Percentiles rank a stretch among this genome's conserved stretches.
Evolutionary conservation across 768 basidiomycete species (phyloP).

Genomic region (Exidia glandulosa): DNA sequence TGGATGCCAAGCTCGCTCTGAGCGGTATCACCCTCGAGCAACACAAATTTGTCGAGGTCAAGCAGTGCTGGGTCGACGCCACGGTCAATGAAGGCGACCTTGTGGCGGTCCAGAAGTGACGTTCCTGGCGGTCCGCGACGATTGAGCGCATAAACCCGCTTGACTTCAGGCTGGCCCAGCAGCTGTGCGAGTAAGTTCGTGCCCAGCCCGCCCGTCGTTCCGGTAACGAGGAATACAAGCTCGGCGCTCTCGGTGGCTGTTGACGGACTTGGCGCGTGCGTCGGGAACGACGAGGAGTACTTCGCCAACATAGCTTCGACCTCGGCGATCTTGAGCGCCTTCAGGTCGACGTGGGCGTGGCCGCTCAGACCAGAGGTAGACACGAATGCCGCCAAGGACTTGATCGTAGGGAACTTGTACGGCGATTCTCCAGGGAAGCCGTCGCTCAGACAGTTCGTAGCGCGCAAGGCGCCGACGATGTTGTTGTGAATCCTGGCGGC

Average conservation of each 20-base stretch:
- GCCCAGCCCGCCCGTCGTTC: slow-evolving; percentile 6
- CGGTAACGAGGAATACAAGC: neutral
- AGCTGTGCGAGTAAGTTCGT: neutral
- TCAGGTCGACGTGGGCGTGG: slow-evolving; percentile 1
- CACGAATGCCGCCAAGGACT: slow-evolving; percentile 13
- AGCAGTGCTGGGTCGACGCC: slow-evolving; percentile 8
- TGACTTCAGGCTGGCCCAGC: neutral
- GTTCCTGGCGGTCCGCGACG: neutral
- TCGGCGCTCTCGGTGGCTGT: neutral
- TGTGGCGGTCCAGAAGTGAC: neutral
- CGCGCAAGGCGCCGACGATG: slow-evolving; percentile 13
- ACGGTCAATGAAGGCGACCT: neutral
- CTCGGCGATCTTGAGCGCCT: slow-evolving; percentile 2
- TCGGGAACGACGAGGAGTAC: slow-evolving; percentile 19
- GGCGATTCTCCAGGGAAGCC: slow-evolving; percentile 22
- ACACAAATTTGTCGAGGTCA: slow-evolving; percentile 13
- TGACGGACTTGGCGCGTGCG: neutral
- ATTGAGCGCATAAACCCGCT: neutral
- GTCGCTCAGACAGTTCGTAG: neutral
- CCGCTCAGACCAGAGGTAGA: slow-evolving; percentile 12
- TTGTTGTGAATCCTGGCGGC: slow-evolving; percentile 26
- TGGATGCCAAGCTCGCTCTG: slow-evolving; percentile 10
- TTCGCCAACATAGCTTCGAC: slow-evolving; percentile 32
- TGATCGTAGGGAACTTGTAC: slow-evolving; percentile 30
- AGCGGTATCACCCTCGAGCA: slow-evolving; percentile 8